Base-by-base conservation (phyloP, 495 filamentous ascomycete species). In the Aspergillus mulundensis region DNA sequence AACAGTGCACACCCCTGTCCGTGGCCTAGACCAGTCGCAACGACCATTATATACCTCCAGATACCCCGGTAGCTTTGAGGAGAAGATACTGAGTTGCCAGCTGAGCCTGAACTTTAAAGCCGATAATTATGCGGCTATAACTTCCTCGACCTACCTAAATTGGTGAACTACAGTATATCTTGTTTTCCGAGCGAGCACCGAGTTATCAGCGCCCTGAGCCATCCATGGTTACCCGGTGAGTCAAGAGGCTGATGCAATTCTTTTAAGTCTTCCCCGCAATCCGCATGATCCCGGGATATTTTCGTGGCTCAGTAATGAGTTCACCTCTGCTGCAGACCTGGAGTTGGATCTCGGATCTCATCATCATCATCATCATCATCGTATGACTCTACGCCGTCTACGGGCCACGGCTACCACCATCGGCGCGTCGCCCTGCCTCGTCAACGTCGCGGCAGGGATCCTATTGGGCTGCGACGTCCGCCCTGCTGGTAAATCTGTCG, bases 271-370 rank as follows among this genome's bases (percentile, higher is more conserved):
- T 48, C 24, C 58, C 58, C 58, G 54, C 58, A 60, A 55, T 53
- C 58, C 53, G 53, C 41, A 42, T 52, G 48, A 60, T 62, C 53
- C 63, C 63, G 63, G 57, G 24, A 55, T 53, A 58, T 65, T 65
- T 62, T 65, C 63, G 63, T 65, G 34, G 28, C 23, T 51, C 10
- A 14, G 48, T 52, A 52, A 58, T 55, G 58, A 61, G 32, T 36
- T 36, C 32, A 36, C 11, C 32, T 36, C 32, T 36, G 25, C 25
- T 36, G 32, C 7, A 36, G 32, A 10, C 11, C 45, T 57, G 58
- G 60, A 7, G 5, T 10, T 64, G 61, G 52, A 55, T 61, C 56
- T 59, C 61, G 58, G 58, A 64, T 59, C 51, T 64, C 55, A 57
- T 36, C 54, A 58, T 63, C 25, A n/a, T n/a, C n/a, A n/a, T n/a